phyloP scores from a whole-genome alignment of 441 rosid species.

The Arabidopsis hybrid region DNA sequence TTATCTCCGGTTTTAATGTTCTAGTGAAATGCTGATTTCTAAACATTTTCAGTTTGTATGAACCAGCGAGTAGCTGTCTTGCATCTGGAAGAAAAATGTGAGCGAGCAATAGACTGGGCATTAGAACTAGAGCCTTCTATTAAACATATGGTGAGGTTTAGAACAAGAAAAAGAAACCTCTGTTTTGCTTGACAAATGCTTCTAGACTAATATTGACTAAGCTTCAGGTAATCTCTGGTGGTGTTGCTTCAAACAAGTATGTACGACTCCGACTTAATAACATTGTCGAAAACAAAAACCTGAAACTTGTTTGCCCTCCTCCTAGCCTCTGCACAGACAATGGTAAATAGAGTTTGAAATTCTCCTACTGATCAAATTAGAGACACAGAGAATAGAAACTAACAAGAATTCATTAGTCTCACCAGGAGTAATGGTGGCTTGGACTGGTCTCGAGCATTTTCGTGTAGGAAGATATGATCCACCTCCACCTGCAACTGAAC shows the following conservation, averaged over 20 bases:
- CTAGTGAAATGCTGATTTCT: conserved; percentile 3
- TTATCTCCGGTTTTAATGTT: background rate
- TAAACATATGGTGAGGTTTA: conserved; percentile 66
- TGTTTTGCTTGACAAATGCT: conserved; percentile 21
- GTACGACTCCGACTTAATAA: conserved; percentile 69
- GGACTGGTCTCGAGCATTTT: conserved; percentile 98
- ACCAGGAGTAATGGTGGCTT: conserved; percentile 94
- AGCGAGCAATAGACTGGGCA: conserved; percentile 93
- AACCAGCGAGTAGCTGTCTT: conserved; percentile 89
- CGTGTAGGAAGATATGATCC: conserved; percentile 91
- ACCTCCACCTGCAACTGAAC: conserved; percentile 77
- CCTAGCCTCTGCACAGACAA: conserved; percentile 92
- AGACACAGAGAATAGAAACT: background rate
- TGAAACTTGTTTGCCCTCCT: conserved; percentile 89
- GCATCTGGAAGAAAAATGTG: conserved; percentile 95
- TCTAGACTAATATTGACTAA: conserved; percentile 31
- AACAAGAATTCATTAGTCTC: background rate
- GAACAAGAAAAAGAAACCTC: background rate
- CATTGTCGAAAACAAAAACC: conserved; percentile 67
- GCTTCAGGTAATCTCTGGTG: conserved; percentile 90
- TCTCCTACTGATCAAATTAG: conserved; percentile 11
- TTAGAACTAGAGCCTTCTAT: conserved; percentile 85
- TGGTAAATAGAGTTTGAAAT: conserved; percentile 50
- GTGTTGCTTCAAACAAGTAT: conserved; percentile 90
- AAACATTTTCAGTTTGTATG: conserved; percentile 11